Base-by-base conservation (phyloP, 768 basidiomycete species). In the Pilatotrama ljubarskyi region DNA sequence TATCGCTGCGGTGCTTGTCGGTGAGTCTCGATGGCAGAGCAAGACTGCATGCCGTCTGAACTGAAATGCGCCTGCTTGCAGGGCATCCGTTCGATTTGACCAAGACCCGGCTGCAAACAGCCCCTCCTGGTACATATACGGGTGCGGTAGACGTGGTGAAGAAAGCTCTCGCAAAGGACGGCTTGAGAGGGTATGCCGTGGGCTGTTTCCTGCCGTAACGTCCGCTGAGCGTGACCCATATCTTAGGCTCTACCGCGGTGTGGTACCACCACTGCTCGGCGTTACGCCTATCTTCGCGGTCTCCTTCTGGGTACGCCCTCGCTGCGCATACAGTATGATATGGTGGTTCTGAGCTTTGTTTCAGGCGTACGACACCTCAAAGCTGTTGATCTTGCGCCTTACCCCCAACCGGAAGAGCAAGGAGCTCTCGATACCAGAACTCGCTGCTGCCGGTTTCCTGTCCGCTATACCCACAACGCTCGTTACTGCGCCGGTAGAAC, bases 31-130 rank as follows among this genome's bases (percentile, higher is more conserved):
- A 15, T 6, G 10, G n/a, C 3, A 4, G 15, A 36, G 22, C 4
- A 13, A 6, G 55, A 15, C 17, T 18, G 17, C 11, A 20, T 20
- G 9, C 24, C 5, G 36, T 47, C 0, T 37, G n/a, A n/a, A n/a
- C 41, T 61, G 48, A 17, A 49, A 18, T 26, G 25, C 18, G 15
- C 36, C 35, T 20, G 7, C 13, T 13, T 10, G 10, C 40, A 93
- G 96, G 97, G 1, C 97, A 99, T 70, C 97, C 97, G 9, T 99
- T 98, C 72, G 97, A 99, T 76, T 78, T 98, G 69, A 97, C 93
- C 59, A 95, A 95, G 78, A 94, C 92, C n/a, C 84, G 96, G 43
- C 74, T 99, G 61, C 97, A 99, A 75, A 98, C 97, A 5, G 96
- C 97, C 10, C 66, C 84, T 15, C 84, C 90, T 10, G 95, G 97